These are phyloP conservation scores for Collybiopsis luxurians DNA, from an alignment of 768 basidiomycete species.

Conservation along the genomic window DNA sequence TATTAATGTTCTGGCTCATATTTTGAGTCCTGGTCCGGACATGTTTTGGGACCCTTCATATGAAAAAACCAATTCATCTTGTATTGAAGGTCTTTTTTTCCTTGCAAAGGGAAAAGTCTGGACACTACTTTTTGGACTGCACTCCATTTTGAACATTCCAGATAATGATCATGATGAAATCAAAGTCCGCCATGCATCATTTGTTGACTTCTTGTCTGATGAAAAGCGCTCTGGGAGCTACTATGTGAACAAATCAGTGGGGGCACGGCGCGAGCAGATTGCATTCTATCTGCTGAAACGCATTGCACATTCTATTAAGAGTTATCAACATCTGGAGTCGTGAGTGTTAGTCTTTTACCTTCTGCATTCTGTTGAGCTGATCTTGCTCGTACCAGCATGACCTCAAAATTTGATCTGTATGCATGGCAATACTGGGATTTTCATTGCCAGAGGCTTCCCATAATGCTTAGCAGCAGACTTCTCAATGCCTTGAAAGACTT, in stretches of 20 bases:
- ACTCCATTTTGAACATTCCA: slow-evolving; percentile 11
- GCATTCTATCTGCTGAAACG: neutral
- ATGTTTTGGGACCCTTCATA: neutral
- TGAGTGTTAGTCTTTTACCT: too few relatives aligned
- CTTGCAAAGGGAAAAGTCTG: neutral
- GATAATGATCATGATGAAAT: slow-evolving; percentile 17
- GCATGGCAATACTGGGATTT: neutral
- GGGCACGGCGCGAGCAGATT: neutral
- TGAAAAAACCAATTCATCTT: neutral
- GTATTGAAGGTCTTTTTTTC: slow-evolving; percentile 5
- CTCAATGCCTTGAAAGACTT: neutral
- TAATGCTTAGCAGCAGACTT: neutral
- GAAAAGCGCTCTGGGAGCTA: slow-evolving; percentile 23
- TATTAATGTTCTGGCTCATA: neutral
- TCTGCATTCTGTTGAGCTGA: too few relatives aligned
- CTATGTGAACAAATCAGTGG: slow-evolving; percentile 20
- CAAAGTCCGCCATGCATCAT: slow-evolving; percentile 28
- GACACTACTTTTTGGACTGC: slow-evolving; percentile 3
- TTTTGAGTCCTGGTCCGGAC: neutral
- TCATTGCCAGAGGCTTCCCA: neutral
- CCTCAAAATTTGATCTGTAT: neutral
- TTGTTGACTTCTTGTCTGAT: slow-evolving; percentile 31
- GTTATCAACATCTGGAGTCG: neutral
- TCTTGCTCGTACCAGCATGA: too few relatives aligned
- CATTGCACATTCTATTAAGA: neutral